Base-by-base conservation (phyloP, 1,284 basidiomycete species). In the Irpex sp. region DNA sequence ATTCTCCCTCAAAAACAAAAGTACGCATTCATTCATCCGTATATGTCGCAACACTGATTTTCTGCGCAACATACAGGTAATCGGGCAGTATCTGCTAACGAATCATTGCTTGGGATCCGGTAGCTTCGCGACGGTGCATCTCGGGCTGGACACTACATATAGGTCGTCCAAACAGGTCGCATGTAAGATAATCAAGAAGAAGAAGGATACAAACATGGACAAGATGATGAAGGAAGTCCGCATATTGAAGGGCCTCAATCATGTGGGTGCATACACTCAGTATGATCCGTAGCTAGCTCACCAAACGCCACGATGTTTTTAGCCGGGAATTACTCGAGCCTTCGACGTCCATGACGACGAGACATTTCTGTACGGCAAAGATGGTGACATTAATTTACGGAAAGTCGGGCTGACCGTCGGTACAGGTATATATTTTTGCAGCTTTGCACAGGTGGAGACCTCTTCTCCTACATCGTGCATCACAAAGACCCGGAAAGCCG, bases 241-340 rank as follows among this genome's bases (percentile, higher is more conserved):
- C 59, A 87, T 94, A 58, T 78, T 94, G 19, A 84, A 85, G 69
- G 80, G 79, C 1, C 75, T 94, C 21, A 77, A 84, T 65, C 93
- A 95, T 75, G 92, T 92, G 69, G 64, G 85, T 60, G 19, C 19
- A 34, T 49, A 40, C 31, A 52, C 8, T 26, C 11, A 7, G 6
- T 36, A 2, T 51, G 7, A n/a, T 17, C 34, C 34, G 54, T 21
- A 9, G 15, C 37, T 61, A 47, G 11, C 44, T 15, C 56, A 26
- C 48, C 13, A 19, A 47, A 40, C 31, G 21, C 1, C n/a, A 26
- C 3, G 3, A 26, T 17, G 21, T 7, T 15, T 15, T 8, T n/a
- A 93, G 91, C 91, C 92, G 4, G 94, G 93, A 67, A 91, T 95
- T 62, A 92, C 92, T 69, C 81, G 84, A 55, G 85, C 94, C 44